Conservation (phyloP, 495 filamentous ascomycete species). For the Aspergillus leporis region DNA sequence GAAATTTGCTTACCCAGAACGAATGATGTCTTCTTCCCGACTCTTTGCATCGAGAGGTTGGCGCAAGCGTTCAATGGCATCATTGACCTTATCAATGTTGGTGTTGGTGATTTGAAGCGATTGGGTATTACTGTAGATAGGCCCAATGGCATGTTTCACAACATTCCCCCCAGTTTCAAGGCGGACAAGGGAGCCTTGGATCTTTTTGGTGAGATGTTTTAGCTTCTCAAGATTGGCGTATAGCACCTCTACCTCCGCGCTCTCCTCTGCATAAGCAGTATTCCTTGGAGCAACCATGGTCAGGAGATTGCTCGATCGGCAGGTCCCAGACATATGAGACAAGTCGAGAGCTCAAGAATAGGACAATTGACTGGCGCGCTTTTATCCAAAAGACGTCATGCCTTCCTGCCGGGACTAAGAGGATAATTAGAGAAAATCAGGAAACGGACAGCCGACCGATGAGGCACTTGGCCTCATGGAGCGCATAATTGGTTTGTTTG, state of each 20-base stretch:
- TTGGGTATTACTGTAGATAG: conserved; percentile 90
- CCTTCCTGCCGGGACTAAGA: conserved; percentile 6
- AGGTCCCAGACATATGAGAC: conserved; percentile 17
- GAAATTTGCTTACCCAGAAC: conserved; percentile 60
- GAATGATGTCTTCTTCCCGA: conserved; percentile 87
- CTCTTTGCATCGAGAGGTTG: conserved; percentile 86
- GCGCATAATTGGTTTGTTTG: conserved; percentile 9
- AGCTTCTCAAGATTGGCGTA: conserved; percentile 67
- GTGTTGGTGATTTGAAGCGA: conserved; percentile 78
- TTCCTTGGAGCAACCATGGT: conserved; percentile 54
- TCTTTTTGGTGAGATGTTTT: conserved; percentile 83
- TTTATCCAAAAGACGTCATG: conserved; percentile 26
- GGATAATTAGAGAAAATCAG: not conserved
- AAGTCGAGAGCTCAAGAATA: conserved; percentile 10
- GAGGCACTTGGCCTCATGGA: conserved; percentile 30
- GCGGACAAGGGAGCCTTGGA: conserved; percentile 80
- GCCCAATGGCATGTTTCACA: conserved; percentile 88
- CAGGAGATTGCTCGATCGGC: conserved; percentile 17
- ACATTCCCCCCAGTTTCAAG: conserved; percentile 84
- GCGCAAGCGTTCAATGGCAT: conserved; percentile 83
- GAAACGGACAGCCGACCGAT: conserved; percentile 9
- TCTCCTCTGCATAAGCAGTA: conserved; percentile 65
- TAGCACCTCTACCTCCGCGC: conserved; percentile 69
- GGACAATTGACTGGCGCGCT: not conserved
- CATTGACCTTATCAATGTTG: conserved; percentile 84